phyloP scores from a whole-genome alignment of 768 basidiomycete genomes.

The Myochromella boudieri region DNA sequence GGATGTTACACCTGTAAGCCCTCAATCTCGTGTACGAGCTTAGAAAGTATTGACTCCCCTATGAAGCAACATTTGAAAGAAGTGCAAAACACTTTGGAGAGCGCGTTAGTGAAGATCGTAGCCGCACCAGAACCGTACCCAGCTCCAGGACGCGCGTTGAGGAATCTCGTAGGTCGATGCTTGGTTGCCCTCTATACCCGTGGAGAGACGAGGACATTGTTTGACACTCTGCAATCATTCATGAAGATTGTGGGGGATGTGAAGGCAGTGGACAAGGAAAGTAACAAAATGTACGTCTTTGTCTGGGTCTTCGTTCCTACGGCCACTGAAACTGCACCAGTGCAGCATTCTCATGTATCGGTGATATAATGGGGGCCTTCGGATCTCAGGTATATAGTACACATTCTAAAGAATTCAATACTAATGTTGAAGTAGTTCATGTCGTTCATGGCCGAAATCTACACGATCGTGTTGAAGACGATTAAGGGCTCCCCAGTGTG shows the following conservation, averaged over 20 bases:
- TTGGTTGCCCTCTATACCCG: conserved; percentile 70
- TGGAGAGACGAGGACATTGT: conserved; percentile 82
- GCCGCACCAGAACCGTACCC: conserved; percentile 66
- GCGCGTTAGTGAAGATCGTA: conserved; percentile 65
- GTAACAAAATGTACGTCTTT: conserved; percentile 60
- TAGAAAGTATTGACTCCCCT: no score
- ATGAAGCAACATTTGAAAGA: conserved; percentile 66
- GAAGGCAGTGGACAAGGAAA: conserved; percentile 64
- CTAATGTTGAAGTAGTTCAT: conserved; percentile 61
- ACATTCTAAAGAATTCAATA: neutral
- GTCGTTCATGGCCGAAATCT: conserved; percentile 91
- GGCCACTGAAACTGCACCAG: conserved; percentile 34
- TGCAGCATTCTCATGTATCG: conserved; percentile 83
- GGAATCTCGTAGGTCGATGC: conserved; percentile 78
- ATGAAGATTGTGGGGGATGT: conserved; percentile 73
- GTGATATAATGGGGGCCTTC: conserved; percentile 83
- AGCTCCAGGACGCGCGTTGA: conserved; percentile 83
- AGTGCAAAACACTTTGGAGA: conserved; percentile 61
- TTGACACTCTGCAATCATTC: conserved; percentile 81
- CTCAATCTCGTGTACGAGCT: neutral
- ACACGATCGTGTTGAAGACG: conserved; percentile 62
- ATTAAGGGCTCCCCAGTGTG: conserved; percentile 73
- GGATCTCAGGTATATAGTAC: conserved; percentile 71
- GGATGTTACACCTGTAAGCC: conserved; percentile 51
- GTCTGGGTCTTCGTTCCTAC: neutral